Evolutionary conservation across 306 rosid genomes (phyloP).

Genomic region (Castanea sativa): DNA sequence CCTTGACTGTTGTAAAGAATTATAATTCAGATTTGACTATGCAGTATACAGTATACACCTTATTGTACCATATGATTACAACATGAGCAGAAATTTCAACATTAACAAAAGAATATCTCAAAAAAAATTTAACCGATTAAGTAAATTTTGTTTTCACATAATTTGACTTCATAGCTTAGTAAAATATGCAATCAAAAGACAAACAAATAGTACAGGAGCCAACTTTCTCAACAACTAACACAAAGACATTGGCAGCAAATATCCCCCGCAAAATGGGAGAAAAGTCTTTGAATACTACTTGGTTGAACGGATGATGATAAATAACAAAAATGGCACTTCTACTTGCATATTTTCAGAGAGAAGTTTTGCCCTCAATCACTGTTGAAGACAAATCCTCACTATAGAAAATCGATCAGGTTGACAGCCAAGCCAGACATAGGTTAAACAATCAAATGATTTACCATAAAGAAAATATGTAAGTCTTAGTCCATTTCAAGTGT

Average conservation of each 20-base stretch:
- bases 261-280: not conserved
- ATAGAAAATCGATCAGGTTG: not conserved
- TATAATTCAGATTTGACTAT: not conserved
- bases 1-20: not conserved
- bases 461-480: slow-evolving; percentile 61
- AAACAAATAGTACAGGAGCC: not conserved
- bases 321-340: not conserved
- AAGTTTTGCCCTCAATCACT: not conserved
- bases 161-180: not conserved
- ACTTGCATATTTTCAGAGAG: not conserved
- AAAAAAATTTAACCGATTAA: not conserved
- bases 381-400: not conserved
- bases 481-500: slow-evolving; percentile 9
- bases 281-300: not conserved
- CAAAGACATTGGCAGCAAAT: not conserved
- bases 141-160: not conserved
- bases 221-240: not conserved
- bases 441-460: slow-evolving; percentile 10
- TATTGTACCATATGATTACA: not conserved
- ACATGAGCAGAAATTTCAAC: not conserved
- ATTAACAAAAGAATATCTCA: not conserved
- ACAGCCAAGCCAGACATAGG: not conserved
- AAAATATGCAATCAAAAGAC: not conserved
- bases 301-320: not conserved
- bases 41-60: not conserved